Conservation (phyloP, 495 filamentous ascomycete species). For the Collariella sp. region DNA sequence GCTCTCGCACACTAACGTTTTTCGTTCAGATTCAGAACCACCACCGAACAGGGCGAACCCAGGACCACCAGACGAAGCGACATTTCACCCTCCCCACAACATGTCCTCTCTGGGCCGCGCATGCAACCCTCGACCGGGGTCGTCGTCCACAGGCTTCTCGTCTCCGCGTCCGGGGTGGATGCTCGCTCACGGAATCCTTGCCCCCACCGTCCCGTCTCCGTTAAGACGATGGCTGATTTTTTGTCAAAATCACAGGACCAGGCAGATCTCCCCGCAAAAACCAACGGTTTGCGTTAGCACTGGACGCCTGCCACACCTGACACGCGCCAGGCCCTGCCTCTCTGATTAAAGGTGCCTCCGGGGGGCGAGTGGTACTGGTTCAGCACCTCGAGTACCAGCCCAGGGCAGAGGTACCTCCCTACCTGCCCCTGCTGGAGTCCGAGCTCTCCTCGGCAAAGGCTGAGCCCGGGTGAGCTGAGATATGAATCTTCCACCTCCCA, state of each 20-base stretch:
- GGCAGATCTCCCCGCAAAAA: constrained; percentile 6
- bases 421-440: not conserved
- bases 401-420: not conserved
- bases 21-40: not conserved
- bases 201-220: constrained; percentile 5
- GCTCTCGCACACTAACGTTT: constrained; percentile 3
- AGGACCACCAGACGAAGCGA: constrained; percentile 6
- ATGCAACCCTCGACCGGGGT: constrained; percentile 19
- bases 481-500: constrained; percentile 28
- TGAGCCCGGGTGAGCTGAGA: constrained; percentile 17
- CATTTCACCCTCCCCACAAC: constrained; percentile 18
- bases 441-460: constrained; percentile 8
- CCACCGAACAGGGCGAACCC: constrained; percentile 1
- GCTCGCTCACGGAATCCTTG: constrained; percentile 9
- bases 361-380: not conserved
- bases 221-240: constrained; percentile 9
- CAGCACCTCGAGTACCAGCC: not conserved
- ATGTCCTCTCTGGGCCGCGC: constrained; percentile 2
- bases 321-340: constrained; percentile 2
- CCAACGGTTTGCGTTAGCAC: constrained; percentile 1
- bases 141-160: not conserved
- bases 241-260: not conserved
- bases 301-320: not conserved
- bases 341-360: not conserved
- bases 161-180: not conserved